Evolutionary conservation across 306 rosid genomes (phyloP).

Genomic region (Lupinus albus): DNA sequence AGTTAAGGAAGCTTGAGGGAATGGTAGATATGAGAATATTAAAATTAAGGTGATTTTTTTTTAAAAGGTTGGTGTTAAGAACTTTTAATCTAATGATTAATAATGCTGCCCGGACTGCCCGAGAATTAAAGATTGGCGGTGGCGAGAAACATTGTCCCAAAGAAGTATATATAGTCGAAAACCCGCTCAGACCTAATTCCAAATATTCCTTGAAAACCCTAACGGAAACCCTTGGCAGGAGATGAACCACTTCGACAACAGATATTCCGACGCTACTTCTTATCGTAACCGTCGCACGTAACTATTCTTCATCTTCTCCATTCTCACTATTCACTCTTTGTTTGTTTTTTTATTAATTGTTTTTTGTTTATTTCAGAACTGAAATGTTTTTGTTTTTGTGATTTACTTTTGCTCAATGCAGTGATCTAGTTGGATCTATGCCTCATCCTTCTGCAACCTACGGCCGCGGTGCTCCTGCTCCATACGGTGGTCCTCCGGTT

Average conservation of each 20-base stretch:
- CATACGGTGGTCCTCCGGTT: slow-evolving; percentile 49
- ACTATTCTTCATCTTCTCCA: not conserved
- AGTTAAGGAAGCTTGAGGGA: no score
- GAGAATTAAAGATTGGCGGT: no score
- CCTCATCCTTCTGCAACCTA: slow-evolving; percentile 43
- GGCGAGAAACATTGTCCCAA: no score
- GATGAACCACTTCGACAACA: slow-evolving; percentile 67
- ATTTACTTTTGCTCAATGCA: slow-evolving; percentile 21
- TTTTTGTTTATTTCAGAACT: not conserved
- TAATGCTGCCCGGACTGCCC: no score
- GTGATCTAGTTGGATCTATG: slow-evolving; percentile 64
- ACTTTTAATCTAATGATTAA: no score
- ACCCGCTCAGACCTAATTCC: no score
- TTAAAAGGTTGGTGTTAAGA: no score
- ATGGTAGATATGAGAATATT: no score
- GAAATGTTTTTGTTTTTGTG: slow-evolving; percentile 10
- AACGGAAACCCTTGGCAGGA: slow-evolving; percentile 23
- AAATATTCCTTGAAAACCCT: slow-evolving; percentile 44
- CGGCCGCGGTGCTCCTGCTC: slow-evolving; percentile 55
- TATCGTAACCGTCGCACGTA: slow-evolving; percentile 88
- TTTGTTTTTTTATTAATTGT: not conserved
- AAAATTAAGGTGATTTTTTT: no score
- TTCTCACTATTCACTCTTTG: not conserved
- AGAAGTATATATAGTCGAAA: no score
- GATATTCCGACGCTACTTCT: slow-evolving; percentile 67